Base-by-base conservation (phyloP, 805 yeast species). In the Komagataella kurtzmanii region DNA sequence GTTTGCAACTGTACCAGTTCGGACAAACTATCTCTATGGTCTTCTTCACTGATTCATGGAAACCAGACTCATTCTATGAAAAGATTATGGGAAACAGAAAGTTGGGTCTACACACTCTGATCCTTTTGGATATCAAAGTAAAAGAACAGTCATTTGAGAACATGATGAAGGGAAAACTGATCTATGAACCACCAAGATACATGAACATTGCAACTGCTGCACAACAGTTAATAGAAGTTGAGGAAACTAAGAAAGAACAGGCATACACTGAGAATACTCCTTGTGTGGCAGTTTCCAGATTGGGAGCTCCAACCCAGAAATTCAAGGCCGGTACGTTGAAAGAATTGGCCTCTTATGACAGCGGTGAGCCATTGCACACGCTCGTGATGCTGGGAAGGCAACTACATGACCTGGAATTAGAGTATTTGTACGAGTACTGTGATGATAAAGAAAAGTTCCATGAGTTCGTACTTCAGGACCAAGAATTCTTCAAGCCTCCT, bases 11-110 rank as follows among this genome's bases (percentile, higher is more conserved):
- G 54, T 91, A 91, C 68, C 89, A 85, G 59, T 91, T 90, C 68
- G 99, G 99, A 7, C 98, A 93, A 70, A 89, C 98, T 8, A 91
- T 91, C n/a, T 88, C 97, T 1, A 73, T 93, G 65, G 98, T 93
- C 2, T 93, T 93, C 65, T 91, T 93, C 74, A 90, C 96, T 24
- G 98, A 91, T 18, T 71, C 73, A 53, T 91, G 99, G 98, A 85
- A 88, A 66, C 99, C 99, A 1, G 98, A 91, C 65, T 85, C 95
- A 45, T 91, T 95, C 72, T 93, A 91, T 66, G 78, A 83, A 61
- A 90, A 91, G 69, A 71, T 91, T 52, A 69, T 81, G 81, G 98
- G 91, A 67, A 91, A 91, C 67, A 75, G 98, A 60, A 80, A 74
- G 62, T 80, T 91, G 50, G 99, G 99, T 3, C 73, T 93, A 57